Evolutionary conservation across 2,329 filamentous ascomycete species (phyloP).

Genomic region (Coniochaeta hoffmannii): DNA sequence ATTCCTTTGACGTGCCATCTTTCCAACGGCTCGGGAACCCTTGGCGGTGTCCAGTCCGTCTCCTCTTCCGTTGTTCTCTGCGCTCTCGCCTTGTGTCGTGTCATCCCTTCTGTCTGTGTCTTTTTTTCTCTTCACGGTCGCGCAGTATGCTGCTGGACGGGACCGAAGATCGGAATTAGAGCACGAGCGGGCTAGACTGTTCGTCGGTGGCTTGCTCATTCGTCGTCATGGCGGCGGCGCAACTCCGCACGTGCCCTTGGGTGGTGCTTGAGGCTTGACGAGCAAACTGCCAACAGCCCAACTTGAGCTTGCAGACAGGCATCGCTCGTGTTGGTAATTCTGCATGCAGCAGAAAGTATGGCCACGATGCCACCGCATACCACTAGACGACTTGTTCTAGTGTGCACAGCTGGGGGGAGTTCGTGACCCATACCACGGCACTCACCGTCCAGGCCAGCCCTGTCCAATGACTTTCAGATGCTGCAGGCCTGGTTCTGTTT

Average conservation of each 20-base stretch:
- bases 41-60: not conserved
- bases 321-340: not conserved
- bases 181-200: not conserved
- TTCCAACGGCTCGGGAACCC: not conserved
- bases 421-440: not conserved
- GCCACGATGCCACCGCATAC: not conserved
- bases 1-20: not conserved
- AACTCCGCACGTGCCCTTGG: not conserved
- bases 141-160: not conserved
- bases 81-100: too few relatives aligned
- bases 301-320: not conserved
- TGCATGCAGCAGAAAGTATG: not conserved
- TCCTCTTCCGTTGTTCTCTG: not conserved
- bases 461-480: not conserved
- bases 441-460: not conserved
- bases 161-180: not conserved
- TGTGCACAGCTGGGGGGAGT: not conserved
- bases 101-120: not conserved
- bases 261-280: not conserved
- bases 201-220: not conserved
- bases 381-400: not conserved
- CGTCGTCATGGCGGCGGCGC: not conserved
- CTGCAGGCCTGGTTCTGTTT: conserved; percentile 1
- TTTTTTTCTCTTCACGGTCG: not conserved
- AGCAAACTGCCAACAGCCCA: not conserved